Conservation (phyloP, 768 basidiomycete genomes). For the Lactarius tabidus region DNA sequence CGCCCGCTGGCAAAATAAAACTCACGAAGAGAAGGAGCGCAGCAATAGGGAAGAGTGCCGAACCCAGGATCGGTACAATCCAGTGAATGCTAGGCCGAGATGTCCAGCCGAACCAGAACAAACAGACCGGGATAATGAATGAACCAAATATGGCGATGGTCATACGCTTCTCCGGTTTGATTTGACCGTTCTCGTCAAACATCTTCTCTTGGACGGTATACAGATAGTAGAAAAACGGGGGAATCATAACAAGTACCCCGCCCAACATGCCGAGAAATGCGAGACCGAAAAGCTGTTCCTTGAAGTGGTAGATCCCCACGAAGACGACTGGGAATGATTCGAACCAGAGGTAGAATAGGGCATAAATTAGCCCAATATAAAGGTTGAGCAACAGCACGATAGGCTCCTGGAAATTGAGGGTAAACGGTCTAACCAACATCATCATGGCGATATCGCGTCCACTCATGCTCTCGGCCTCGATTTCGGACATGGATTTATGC, state of each 20-base stretch:
- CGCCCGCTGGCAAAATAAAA: slow-evolving; percentile 25
- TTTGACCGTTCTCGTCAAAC: slow-evolving; percentile 21
- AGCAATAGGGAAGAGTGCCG: slow-evolving; percentile 32
- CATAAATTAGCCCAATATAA: slow-evolving; percentile 35
- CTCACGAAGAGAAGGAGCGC: slow-evolving; percentile 33
- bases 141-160: slow-evolving; percentile 34
- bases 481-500: slow-evolving; percentile 30
- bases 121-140: slow-evolving; percentile 31
- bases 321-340: slow-evolving; percentile 37
- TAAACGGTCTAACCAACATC: slow-evolving; percentile 33
- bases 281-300: slow-evolving; percentile 31
- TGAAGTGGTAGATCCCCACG: slow-evolving; percentile 34
- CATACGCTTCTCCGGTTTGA: slow-evolving; percentile 34
- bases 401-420: slow-evolving; percentile 33
- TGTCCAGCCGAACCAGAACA: slow-evolving; percentile 37
- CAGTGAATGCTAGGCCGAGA: slow-evolving; percentile 32
- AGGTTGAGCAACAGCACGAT: slow-evolving; percentile 33
- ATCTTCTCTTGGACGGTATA: slow-evolving; percentile 18
- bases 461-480: slow-evolving; percentile 27
- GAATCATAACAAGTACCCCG: slow-evolving; percentile 10
- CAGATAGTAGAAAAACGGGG: slow-evolving; percentile 20
- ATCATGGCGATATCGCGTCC: slow-evolving; percentile 27
- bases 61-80: slow-evolving; percentile 36
- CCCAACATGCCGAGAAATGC: slow-evolving; percentile 31
- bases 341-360: slow-evolving; percentile 35